Conservation (phyloP, 2,329 filamentous ascomycete species). For the Fusarium tanahbumbuense region DNA sequence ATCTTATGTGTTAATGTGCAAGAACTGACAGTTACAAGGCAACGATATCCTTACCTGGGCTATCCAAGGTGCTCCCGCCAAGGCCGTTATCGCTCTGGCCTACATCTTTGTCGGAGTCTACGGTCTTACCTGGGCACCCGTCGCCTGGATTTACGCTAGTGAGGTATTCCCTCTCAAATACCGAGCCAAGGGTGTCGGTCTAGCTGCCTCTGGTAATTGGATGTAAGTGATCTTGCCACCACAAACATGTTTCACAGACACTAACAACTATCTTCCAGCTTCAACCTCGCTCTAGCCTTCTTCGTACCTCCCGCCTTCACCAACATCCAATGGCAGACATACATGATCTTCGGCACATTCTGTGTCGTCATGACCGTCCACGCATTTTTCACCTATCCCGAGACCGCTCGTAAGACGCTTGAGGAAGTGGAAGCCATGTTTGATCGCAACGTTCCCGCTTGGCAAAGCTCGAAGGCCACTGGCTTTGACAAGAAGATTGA, state of each 20-base stretch:
- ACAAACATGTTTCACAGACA: not conserved
- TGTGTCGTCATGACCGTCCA: conserved; percentile 58
- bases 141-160: conserved; percentile 67
- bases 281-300: conserved; percentile 56
- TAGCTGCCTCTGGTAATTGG: conserved; percentile 61
- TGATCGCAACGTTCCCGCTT: conserved; percentile 39
- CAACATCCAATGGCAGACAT: conserved; percentile 62
- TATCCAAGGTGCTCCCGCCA: conserved; percentile 58
- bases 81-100: conserved; percentile 62
- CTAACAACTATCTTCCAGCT: conserved; percentile 33
- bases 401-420: conserved; percentile 56
- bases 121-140: conserved; percentile 59
- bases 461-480: conserved; percentile 32
- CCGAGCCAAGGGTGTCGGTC: conserved; percentile 65
- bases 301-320: conserved; percentile 54
- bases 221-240: conserved; percentile 43
- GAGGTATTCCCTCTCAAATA: conserved; percentile 64
- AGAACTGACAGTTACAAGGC: conserved; percentile 44
- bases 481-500: conserved; percentile 36
- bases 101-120: conserved; percentile 59
- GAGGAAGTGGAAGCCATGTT: conserved; percentile 43
- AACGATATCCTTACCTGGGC: conserved; percentile 61
- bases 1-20: fast-evolving
- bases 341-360: conserved; percentile 59
- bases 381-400: conserved; percentile 65